These are phyloP conservation scores for Boletellus ananas DNA, from an alignment of 768 basidiomycete species.

Conservation along the genomic window DNA sequence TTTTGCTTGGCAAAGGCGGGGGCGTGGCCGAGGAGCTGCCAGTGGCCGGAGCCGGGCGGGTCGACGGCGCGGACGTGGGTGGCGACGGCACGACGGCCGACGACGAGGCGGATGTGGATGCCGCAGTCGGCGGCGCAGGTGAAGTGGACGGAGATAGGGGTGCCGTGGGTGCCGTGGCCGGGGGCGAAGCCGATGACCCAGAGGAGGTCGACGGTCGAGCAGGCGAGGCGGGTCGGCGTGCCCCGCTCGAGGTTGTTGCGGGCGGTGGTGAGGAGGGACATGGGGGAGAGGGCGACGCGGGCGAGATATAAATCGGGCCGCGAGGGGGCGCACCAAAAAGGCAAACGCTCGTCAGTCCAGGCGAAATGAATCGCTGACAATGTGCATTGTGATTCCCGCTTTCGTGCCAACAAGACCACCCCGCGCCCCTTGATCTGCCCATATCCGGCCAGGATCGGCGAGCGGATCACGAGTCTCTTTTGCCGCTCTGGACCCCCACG, in stretches of 20 bases:
- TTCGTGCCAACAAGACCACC: conserved; percentile 26
- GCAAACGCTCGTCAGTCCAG: neutral
- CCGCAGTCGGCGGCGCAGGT: conserved; percentile 28
- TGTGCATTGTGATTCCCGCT: conserved; percentile 16
- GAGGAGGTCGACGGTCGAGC: conserved; percentile 52
- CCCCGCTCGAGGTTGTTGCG: conserved; percentile 6
- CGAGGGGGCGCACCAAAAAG: conserved; percentile 15
- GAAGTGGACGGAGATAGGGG: conserved; percentile 59
- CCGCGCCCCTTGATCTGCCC: conserved; percentile 12
- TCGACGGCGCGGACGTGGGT: conserved; percentile 60
- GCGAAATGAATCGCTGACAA: neutral
- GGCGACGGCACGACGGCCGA: conserved; percentile 63
- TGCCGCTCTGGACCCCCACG: conserved; percentile 4
- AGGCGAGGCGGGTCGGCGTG: conserved; percentile 29
- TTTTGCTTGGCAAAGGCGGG: conserved; percentile 48
- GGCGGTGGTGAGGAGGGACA: conserved; percentile 12
- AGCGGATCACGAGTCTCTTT: neutral
- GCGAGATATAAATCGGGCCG: conserved; percentile 25
- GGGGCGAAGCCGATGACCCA: conserved; percentile 65
- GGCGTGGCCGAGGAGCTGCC: conserved; percentile 62
- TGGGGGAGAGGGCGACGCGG: neutral
- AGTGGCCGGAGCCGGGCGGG: conserved; percentile 45
- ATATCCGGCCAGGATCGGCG: conserved; percentile 12
- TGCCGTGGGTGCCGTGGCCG: conserved; percentile 57
- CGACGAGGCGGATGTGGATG: conserved; percentile 68